Evolutionary conservation across 495 filamentous ascomycete species (phyloP).

Genomic region (Diplogelasinospora grovesii): DNA sequence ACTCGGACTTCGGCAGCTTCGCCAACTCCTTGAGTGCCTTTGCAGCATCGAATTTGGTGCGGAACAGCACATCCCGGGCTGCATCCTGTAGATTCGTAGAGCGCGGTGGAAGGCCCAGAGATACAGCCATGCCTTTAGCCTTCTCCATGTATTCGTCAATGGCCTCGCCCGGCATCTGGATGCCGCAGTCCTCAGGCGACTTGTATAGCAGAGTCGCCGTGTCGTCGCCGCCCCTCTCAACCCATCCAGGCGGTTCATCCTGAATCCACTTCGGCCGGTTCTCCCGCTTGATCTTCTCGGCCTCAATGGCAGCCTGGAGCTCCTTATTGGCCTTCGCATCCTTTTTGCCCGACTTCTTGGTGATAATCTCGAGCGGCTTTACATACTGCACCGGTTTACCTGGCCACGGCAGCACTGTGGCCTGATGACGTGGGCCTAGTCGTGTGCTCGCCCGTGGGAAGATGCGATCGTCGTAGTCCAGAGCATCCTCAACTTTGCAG

Average conservation of each 20-base stretch:
- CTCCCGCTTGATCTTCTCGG: conserved; percentile 67
- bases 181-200: conserved; percentile 48
- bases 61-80: conserved; percentile 66
- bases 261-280: conserved; percentile 86
- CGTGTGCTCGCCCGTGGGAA: conserved; percentile 94
- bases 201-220: conserved; percentile 53
- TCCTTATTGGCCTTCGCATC: conserved; percentile 74
- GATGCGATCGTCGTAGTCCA: conserved; percentile 97
- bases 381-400: conserved; percentile 82
- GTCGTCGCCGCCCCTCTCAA: conserved; percentile 74
- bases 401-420: conserved; percentile 74
- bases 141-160: conserved; percentile 70
- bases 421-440: conserved; percentile 86
- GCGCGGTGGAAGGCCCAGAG: conserved; percentile 57
- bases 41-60: conserved; percentile 61
- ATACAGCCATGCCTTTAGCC: conserved; percentile 53
- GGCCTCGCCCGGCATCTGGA: conserved; percentile 32
- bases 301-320: conserved; percentile 67
- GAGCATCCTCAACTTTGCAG: conserved; percentile 89
- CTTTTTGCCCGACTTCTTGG: conserved; percentile 62
- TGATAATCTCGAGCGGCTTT: conserved; percentile 74
- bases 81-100: conserved; percentile 88
- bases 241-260: conserved; percentile 83
- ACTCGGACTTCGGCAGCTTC: conserved; percentile 60
- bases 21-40: conserved; percentile 67